phyloP scores from a whole-genome alignment of 352 stramenopile species.

The Phytopythium oedochilum region DNA sequence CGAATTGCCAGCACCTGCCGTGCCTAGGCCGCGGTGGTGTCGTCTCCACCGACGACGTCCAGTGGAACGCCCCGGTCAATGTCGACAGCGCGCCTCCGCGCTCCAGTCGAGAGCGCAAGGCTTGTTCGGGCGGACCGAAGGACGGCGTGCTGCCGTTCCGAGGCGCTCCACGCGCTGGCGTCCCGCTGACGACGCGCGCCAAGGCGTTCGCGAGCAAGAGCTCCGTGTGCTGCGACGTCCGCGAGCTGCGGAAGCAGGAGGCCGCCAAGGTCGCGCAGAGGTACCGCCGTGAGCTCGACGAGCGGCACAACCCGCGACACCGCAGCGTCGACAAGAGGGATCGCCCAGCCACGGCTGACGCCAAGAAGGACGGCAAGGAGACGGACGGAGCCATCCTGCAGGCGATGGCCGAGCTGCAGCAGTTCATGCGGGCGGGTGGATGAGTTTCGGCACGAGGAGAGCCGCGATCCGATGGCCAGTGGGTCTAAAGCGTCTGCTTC shows the following conservation, averaged over 20 bases:
- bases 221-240: conserved; percentile 43
- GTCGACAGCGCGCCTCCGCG: conserved; percentile 1
- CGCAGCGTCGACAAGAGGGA: neutral
- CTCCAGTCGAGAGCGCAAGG: conserved; percentile 1
- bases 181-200: conserved; percentile 36
- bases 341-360: neutral
- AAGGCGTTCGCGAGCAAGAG: conserved; percentile 33
- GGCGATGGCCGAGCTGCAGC: conserved; percentile 15
- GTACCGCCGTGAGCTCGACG: conserved; percentile 31
- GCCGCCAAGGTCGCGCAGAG: conserved; percentile 33
- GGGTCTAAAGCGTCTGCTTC: no score
- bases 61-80: conserved; percentile 44
- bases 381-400: conserved; percentile 15
- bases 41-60: neutral
- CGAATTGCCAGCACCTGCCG: neutral
- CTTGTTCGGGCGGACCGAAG: neutral
- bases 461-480: no score
- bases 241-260: conserved; percentile 34
- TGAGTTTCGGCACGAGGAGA: no score
- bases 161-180: conserved; percentile 36
- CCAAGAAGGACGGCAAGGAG: conserved; percentile 1
- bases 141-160: conserved; percentile 7
- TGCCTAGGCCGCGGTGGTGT: neutral
- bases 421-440: neutral
- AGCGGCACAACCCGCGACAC: conserved; percentile 2